Evolutionary conservation across 2,329 filamentous ascomycete species (phyloP), one percentile per base, ranked within the genome.

Genomic region (Neofusicoccum laricinum): DNA sequence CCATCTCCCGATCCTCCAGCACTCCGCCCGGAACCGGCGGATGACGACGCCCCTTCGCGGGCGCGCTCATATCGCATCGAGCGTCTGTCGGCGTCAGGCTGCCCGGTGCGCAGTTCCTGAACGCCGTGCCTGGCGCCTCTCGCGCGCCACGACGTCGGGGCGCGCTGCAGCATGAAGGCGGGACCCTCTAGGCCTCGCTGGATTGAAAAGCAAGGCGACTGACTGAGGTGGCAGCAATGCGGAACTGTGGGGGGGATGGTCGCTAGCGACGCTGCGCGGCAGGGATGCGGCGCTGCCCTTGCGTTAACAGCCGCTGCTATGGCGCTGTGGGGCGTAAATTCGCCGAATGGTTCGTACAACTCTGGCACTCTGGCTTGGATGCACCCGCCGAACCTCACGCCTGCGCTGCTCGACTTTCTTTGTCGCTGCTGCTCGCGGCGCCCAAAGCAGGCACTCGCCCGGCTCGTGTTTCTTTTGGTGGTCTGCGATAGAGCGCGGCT

Each of bases 321-420:
- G 53, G 19, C 19, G 34, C 14, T 10, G 34, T 53, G 50, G 34
- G 34, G 32, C 51, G 51, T 41, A 58, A 59, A 59, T 59, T 59
- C 55, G 40, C 55, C 55, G 40, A 59, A 15, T 17, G 53, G 25
- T 59, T 59, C 41, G 55, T 59, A 41, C 55, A 59, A 59, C 55
- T n/a, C n/a, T n/a, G n/a, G n/a, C n/a, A n/a, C n/a, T n/a, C n/a
- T n/a, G n/a, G n/a, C n/a, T n/a, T n/a, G n/a, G n/a, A n/a, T n/a
- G n/a, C n/a, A n/a, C n/a, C n/a, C 55, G 15, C 25, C 41, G 25
- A 59, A 59, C 55, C 55, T 59, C 55, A 48, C 55, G 30, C 48
- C 21, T 2, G 7, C 3, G 38, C 14, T 32, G 40, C 53, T 19
- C 14, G 8, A 32, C n/a, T 25, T 43, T 8, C 43, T 59, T 36